These are phyloP conservation scores for Pleurotus ostreatus DNA, from an alignment of 768 basidiomycete genomes.

Conservation along the genomic window DNA sequence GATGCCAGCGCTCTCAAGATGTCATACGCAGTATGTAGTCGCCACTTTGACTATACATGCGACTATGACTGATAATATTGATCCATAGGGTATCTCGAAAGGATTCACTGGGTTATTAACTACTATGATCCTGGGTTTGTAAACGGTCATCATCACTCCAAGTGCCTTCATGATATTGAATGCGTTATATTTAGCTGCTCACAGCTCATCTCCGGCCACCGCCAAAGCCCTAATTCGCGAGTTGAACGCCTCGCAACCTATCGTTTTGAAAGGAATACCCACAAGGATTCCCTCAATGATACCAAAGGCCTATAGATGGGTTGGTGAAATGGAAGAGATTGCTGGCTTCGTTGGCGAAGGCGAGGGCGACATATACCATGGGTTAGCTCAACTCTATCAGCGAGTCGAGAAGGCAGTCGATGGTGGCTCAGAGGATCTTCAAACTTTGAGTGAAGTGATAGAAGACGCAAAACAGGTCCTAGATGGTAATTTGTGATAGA, in stretches of 20 bases:
- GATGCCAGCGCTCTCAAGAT: slow-evolving; percentile 63
- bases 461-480: slow-evolving; percentile 33
- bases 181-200: slow-evolving; percentile 35
- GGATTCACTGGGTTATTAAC: slow-evolving; percentile 47
- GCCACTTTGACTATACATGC: no score
- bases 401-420: slow-evolving; percentile 37
- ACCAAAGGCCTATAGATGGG: slow-evolving; percentile 62
- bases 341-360: slow-evolving; percentile 46
- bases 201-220: slow-evolving; percentile 56
- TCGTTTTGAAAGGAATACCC: slow-evolving; percentile 34
- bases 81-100: slow-evolving; percentile 48
- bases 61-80: neutral
- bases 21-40: slow-evolving; percentile 52
- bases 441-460: slow-evolving; percentile 38
- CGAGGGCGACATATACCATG: slow-evolving; percentile 42
- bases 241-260: slow-evolving; percentile 41
- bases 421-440: slow-evolving; percentile 31
- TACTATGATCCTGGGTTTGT: slow-evolving; percentile 53
- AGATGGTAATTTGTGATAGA: neutral
- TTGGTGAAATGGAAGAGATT: slow-evolving; percentile 64
- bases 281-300: slow-evolving; percentile 42
- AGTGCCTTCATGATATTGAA: neutral
- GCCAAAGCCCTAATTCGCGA: slow-evolving; percentile 52
- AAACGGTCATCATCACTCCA: neutral
- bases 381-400: slow-evolving; percentile 41